Evolutionary conservation across 768 basidiomycete species (phyloP).

Genomic region (Porpolomopsis calyptriformis): DNA sequence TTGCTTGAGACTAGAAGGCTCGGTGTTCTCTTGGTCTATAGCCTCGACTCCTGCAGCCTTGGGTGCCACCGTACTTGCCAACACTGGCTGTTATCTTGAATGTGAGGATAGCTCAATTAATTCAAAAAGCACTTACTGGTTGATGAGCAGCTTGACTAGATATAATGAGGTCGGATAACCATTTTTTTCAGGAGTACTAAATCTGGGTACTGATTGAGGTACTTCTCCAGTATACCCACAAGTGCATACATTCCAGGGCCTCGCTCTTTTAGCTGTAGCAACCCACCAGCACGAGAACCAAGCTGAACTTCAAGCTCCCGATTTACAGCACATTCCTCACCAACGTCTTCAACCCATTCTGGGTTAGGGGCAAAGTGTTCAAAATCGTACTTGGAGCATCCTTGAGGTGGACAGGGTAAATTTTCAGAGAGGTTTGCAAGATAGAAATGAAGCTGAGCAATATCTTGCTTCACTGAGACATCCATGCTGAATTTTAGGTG

Average conservation of each 20-base stretch:
- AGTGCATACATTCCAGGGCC: conserved; percentile 4
- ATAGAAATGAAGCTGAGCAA: not conserved
- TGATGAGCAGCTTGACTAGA: conserved; percentile 2
- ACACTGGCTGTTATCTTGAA: no score
- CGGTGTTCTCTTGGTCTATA: not conserved
- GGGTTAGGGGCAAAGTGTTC: not conserved
- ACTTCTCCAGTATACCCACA: conserved; percentile 1
- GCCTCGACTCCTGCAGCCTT: no score
- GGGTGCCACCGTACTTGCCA: no score
- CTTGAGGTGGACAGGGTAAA: not conserved
- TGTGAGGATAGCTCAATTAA: no score
- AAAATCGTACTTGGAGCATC: not conserved
- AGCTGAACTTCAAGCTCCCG: conserved; percentile 4
- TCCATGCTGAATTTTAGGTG: conserved; percentile 1
- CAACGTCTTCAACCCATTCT: conserved; percentile 6
- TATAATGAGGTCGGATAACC: conserved; percentile 1
- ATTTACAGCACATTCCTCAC: conserved; percentile 7
- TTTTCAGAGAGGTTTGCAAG: not conserved
- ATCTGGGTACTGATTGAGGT: conserved; percentile 2
- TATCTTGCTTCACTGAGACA: not conserved
- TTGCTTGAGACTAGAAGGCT: not conserved
- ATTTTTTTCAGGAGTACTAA: conserved; percentile 5
- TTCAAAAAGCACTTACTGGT: no score
- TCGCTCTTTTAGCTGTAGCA: conserved; percentile 1
- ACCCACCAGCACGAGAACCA: not conserved